Evolutionary conservation across 1,284 basidiomycete species (phyloP).

Genomic region (Apiotrichum sp.): DNA sequence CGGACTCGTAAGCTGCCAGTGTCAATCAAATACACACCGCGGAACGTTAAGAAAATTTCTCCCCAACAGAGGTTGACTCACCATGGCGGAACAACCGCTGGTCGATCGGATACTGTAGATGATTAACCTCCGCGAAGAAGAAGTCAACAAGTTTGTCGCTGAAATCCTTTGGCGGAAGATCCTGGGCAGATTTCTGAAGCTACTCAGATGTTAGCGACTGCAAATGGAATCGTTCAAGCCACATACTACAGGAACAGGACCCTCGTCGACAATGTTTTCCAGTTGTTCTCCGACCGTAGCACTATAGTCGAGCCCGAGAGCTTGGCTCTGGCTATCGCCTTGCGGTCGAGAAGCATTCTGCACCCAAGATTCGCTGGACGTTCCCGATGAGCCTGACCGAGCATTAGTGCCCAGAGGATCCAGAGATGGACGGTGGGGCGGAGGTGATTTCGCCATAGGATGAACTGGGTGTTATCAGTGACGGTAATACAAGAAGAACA

Average conservation of each 20-base stretch:
- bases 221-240: conserved; percentile 50
- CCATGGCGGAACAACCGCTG: conserved; percentile 66
- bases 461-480: conserved; percentile 22
- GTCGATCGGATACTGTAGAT: conserved; percentile 84
- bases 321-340: background rate
- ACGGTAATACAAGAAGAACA: too few species aligned
- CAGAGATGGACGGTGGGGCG: conserved; percentile 15
- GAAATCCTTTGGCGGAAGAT: conserved; percentile 65
- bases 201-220: conserved; percentile 45
- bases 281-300: conserved; percentile 32
- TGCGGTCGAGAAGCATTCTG: too few species aligned
- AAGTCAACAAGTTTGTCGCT: conserved; percentile 56
- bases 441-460: conserved; percentile 25
- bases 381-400: background rate
- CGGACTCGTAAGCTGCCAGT: conserved; percentile 57
- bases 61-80: conserved; percentile 5
- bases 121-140: conserved; percentile 61
- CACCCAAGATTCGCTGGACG: background rate
- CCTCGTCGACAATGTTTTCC: conserved; percentile 71
- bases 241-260: conserved; percentile 49
- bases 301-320: conserved; percentile 24
- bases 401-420: conserved; percentile 5
- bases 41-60: too few species aligned
- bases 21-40: too few species aligned
- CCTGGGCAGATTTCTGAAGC: conserved; percentile 63